Evolutionary conservation across 2,329 filamentous ascomycete species (phyloP).

Genomic region (Esteya vermicola): DNA sequence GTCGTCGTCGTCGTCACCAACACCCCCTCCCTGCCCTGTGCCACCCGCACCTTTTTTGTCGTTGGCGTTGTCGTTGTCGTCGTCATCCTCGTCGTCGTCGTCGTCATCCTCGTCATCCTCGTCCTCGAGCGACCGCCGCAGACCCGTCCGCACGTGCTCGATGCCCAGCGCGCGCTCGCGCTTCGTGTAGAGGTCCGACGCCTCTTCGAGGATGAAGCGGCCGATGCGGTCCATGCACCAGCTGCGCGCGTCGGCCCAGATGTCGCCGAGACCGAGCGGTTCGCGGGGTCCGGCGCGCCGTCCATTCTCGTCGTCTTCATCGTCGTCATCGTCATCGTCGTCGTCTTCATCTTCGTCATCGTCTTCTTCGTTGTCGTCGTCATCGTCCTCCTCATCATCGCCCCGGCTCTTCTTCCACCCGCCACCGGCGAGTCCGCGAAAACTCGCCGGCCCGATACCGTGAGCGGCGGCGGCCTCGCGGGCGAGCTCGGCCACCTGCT

Average conservation of each 20-base stretch:
- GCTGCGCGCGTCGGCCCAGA: conserved; percentile 21
- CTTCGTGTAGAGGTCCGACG: conserved; percentile 54
- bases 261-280: conserved; percentile 19
- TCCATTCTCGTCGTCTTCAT: conserved; percentile 20
- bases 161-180: conserved; percentile 54
- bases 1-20: conserved; percentile 31
- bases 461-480: conserved; percentile 28
- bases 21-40: no score
- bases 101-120: conserved; percentile 42
- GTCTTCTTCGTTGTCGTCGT: conserved; percentile 12
- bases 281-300: conserved; percentile 20
- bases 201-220: conserved; percentile 29
- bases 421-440: conserved; percentile 18
- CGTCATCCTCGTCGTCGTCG: conserved; percentile 38
- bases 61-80: no score
- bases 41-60: no score
- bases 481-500: conserved; percentile 56
- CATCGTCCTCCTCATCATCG: conserved; percentile 23
- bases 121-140: conserved; percentile 40
- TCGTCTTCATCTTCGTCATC: conserved; percentile 18
- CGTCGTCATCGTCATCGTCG: conserved; percentile 24
- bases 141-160: conserved; percentile 57
- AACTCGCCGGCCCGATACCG: conserved; percentile 16
- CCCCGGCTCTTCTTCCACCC: conserved; percentile 5
- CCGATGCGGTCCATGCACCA: conserved; percentile 18